phyloP scores from a whole-genome alignment of 345 rosid genomes.

The Rhizophora mangle region DNA sequence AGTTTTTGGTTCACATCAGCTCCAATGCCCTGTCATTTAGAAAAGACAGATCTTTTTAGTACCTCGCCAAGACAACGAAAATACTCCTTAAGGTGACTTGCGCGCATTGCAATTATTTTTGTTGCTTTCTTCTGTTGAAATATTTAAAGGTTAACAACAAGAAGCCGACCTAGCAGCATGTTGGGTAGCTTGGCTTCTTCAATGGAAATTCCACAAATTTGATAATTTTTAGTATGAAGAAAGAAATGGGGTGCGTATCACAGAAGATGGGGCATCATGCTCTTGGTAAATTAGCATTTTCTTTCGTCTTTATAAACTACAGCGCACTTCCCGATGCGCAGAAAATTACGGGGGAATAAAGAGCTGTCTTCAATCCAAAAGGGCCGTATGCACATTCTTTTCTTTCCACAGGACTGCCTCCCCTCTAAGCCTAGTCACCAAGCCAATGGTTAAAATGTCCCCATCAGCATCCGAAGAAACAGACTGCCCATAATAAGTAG shows the following conservation, averaged over 20 bases:
- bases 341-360: no score
- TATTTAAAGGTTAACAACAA: not conserved
- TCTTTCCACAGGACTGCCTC: no score
- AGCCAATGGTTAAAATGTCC: no score
- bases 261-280: not conserved
- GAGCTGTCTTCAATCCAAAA: no score
- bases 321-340: no score
- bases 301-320: no score
- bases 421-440: no score
- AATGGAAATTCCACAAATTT: constrained; percentile 8
- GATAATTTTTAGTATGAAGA: constrained; percentile 3
- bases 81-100: constrained; percentile 11
- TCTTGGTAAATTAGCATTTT: no score
- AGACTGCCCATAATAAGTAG: no score
- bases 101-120: not conserved
- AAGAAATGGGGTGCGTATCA: constrained; percentile 19
- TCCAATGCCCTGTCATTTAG: constrained; percentile 60
- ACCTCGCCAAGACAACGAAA: constrained; percentile 6
- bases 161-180: constrained; percentile 11
- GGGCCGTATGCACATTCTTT: no score
- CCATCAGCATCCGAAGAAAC: no score
- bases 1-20: constrained; percentile 96
- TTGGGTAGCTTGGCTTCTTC: constrained; percentile 7
- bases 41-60: constrained; percentile 23
- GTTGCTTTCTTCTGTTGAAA: constrained; percentile 14